phyloP scores from a whole-genome alignment of 148 eudicot genomes.

The Pouteria glomerata region DNA sequence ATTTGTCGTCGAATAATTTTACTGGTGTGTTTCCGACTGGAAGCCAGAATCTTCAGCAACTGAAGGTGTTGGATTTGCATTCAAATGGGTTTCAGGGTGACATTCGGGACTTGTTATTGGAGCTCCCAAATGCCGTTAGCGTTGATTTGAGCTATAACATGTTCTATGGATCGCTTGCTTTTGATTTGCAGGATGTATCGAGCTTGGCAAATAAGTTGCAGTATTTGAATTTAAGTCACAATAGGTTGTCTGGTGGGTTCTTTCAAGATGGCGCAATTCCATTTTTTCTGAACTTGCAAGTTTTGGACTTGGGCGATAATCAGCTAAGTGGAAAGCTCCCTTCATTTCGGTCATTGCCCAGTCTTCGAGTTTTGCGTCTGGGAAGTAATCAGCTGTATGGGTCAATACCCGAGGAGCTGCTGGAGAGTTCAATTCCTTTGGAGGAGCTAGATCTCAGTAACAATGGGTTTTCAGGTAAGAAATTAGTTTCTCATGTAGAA shows the following conservation, averaged over 20 bases:
- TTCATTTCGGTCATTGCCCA: conserved; percentile 42
- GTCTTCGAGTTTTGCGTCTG: conserved; percentile 60
- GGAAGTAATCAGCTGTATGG: conserved; percentile 63
- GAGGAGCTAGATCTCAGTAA: conserved; percentile 77
- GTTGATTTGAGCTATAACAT: conserved; percentile 76
- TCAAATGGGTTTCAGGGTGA: conserved; percentile 57
- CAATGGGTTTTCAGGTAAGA: conserved; percentile 86
- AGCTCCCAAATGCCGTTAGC: conserved; percentile 50
- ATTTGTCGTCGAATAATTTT: conserved; percentile 69
- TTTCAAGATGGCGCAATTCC: conserved; percentile 37
- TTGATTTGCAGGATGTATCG: conserved; percentile 36
- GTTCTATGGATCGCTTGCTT: conserved; percentile 52
- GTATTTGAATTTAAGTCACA: conserved; percentile 61
- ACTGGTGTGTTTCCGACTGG: conserved; percentile 57
- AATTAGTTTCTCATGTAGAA: neutral
- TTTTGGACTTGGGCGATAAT: conserved; percentile 76
- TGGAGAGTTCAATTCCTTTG: conserved; percentile 52
- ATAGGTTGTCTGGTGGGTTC: conserved; percentile 55
- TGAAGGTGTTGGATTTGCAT: conserved; percentile 63
- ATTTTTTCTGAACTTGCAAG: conserved; percentile 64
- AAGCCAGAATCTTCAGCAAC: conserved; percentile 59
- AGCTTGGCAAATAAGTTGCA: conserved; percentile 59
- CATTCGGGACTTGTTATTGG: conserved; percentile 44
- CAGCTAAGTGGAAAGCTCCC: conserved; percentile 65
- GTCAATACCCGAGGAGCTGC: conserved; percentile 49